Conservation (phyloP, 2,329 filamentous ascomycete genomes). For the Triangularia setosa region DNA sequence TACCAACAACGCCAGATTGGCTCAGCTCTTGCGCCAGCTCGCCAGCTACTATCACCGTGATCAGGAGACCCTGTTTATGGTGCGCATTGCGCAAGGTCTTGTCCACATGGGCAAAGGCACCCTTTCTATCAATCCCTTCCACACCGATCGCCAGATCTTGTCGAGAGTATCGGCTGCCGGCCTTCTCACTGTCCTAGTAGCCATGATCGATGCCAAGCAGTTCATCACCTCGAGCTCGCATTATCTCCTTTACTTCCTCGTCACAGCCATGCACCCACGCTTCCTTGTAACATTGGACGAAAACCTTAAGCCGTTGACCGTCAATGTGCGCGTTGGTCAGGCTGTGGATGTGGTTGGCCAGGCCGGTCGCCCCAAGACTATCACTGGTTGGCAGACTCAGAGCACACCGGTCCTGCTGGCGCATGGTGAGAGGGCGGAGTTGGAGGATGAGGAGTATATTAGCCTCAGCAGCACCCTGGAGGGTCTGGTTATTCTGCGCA, state of each 20-base stretch:
- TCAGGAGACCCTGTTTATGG: conserved; percentile 96
- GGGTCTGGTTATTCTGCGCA: conserved; percentile 91
- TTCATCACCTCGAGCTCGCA: conserved; percentile 67
- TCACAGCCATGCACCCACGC: conserved; percentile 92
- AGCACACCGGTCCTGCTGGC: conserved; percentile 94
- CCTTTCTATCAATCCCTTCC: conserved; percentile 94
- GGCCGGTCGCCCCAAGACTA: conserved; percentile 95
- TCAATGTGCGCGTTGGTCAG: conserved; percentile 96
- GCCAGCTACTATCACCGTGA: conserved; percentile 98
- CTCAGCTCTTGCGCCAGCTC: conserved; percentile 87
- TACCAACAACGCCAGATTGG: conserved; percentile 95
- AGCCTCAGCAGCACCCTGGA: conserved; percentile 87
- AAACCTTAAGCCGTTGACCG: conserved; percentile 85
- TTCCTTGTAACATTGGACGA: conserved; percentile 97
- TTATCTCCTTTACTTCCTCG: conserved; percentile 95
- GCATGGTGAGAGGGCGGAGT: conserved; percentile 92
- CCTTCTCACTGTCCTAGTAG: conserved; percentile 82
- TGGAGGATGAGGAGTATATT: conserved; percentile 97
- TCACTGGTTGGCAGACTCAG: conserved; percentile 99
- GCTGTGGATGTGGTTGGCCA: conserved; percentile 97
- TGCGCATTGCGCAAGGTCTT: conserved; percentile 94
- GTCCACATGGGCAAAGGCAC: conserved; percentile 99
- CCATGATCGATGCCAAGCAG: conserved; percentile 92
- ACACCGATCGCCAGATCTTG: conserved; percentile 93
- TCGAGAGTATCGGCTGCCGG: conserved; percentile 88